A percentile compares a stretch with the other conserved stretches of the same genome.
Conservation (phyloP, 1,139 yeast genomes). For the Diutina mesorugosa region DNA sequence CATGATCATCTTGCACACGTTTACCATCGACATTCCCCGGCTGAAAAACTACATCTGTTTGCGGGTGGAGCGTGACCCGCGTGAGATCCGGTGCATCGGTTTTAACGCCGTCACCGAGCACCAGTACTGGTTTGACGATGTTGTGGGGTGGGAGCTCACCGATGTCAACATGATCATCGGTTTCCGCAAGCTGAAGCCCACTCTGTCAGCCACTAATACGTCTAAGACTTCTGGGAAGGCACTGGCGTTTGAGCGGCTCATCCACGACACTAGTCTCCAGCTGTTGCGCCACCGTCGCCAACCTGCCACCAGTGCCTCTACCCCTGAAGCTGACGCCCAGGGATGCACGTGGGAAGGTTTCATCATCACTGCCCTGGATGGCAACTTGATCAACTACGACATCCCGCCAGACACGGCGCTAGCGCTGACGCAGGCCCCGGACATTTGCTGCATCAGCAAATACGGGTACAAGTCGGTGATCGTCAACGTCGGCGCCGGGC, state of each 20-base stretch:
- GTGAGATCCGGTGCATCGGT: slow-evolving; percentile 83
- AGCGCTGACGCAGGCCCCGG: slow-evolving; percentile 14
- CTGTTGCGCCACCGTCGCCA: neutral
- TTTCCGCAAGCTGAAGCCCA: neutral
- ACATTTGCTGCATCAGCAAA: slow-evolving; percentile 26
- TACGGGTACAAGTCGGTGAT: slow-evolving; percentile 73
- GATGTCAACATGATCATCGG: slow-evolving; percentile 72
- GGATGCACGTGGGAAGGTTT: slow-evolving; percentile 66
- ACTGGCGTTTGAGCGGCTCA: neutral
- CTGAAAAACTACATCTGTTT: slow-evolving; percentile 74
- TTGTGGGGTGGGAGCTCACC: slow-evolving; percentile 69
- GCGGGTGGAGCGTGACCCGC: slow-evolving; percentile 83
- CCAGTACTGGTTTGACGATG: slow-evolving; percentile 50
- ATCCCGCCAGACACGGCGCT: slow-evolving; percentile 38
- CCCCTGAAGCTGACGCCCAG: neutral
- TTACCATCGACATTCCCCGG: slow-evolving; percentile 49
- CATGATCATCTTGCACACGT: slow-evolving; percentile 59
- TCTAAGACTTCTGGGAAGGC: neutral
- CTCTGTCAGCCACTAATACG: neutral
- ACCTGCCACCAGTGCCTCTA: neutral
- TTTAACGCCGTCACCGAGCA: slow-evolving; percentile 64
- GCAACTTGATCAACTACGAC: slow-evolving; percentile 44
- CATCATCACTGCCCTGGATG: slow-evolving; percentile 51
- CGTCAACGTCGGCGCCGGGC: slow-evolving; percentile 57
- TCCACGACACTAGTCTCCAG: neutral